phyloP scores from a whole-genome alignment of 1,284 basidiomycete genomes.

The Peniophora sp. region DNA sequence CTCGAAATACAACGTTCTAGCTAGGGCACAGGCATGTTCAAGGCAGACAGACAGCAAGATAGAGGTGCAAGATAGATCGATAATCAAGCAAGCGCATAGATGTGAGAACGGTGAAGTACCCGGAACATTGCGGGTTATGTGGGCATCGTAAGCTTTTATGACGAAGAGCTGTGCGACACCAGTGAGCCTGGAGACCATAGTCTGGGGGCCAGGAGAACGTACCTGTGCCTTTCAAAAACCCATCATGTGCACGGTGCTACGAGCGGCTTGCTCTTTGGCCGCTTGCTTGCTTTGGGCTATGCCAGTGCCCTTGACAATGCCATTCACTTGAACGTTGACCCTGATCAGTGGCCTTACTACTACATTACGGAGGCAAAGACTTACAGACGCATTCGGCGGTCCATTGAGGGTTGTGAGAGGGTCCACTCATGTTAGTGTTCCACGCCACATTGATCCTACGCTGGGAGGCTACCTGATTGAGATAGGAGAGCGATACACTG shows the following conservation, averaged over 20 bases:
- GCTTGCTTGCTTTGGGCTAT: constrained; percentile 56
- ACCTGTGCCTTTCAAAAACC: no score
- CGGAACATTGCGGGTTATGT: no score
- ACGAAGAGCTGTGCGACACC: no score
- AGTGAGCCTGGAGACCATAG: no score
- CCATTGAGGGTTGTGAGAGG: constrained; percentile 61
- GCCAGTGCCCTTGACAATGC: constrained; percentile 56
- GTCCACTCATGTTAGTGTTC: constrained; percentile 47
- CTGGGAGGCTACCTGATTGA: constrained; percentile 65
- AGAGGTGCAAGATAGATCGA: no score
- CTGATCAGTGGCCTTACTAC: not conserved
- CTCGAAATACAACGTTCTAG: no score
- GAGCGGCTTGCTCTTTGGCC: constrained; percentile 68
- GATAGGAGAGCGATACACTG: constrained; percentile 56
- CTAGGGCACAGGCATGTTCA: no score
- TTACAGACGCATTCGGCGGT: constrained; percentile 43
- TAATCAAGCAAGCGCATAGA: no score
- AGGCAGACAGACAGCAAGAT: no score
- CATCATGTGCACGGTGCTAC: constrained; percentile 60
- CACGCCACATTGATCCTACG: constrained; percentile 56
- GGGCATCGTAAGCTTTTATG: no score
- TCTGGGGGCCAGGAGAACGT: no score
- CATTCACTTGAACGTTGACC: constrained; percentile 46
- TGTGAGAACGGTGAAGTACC: no score
- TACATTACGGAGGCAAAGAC: constrained; percentile 4